Conservation (phyloP, 2,329 filamentous ascomycete genomes). For the Sphaceloma murrayae region DNA sequence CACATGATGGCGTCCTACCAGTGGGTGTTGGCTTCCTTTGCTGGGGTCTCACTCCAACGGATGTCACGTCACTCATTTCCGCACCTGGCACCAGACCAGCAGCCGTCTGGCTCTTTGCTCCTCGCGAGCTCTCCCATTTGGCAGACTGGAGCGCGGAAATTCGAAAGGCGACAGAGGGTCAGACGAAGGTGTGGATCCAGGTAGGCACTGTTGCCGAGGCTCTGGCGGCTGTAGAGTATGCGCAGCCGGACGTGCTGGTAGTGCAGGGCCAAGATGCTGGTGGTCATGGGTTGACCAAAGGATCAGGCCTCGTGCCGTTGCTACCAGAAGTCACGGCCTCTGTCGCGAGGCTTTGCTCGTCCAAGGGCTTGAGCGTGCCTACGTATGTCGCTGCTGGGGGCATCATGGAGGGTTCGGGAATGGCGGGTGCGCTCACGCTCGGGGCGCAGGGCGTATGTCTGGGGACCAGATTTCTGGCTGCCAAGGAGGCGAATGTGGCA, state of each 20-base stretch:
- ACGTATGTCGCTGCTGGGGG: slow-evolving; percentile 47
- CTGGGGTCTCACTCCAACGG: slow-evolving; percentile 34
- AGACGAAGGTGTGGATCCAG: slow-evolving; percentile 48
- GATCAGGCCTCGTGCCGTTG: slow-evolving; percentile 47
- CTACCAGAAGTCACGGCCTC: slow-evolving; percentile 49
- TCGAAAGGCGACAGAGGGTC: slow-evolving; percentile 27
- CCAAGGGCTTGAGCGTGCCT: slow-evolving; percentile 19
- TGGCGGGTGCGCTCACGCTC: slow-evolving; percentile 45
- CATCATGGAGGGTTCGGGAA: slow-evolving; percentile 45
- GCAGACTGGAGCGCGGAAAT: slow-evolving; percentile 27
- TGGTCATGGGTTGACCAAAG: slow-evolving; percentile 50
- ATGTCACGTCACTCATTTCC: slow-evolving; percentile 42
- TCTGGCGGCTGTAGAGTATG: slow-evolving; percentile 38
- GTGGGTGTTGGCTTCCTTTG: slow-evolving; percentile 56
- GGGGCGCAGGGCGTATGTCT: slow-evolving; percentile 47
- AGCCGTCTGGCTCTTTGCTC: slow-evolving; percentile 60
- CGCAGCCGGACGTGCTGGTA: slow-evolving; percentile 48
- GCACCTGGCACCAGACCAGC: slow-evolving; percentile 37
- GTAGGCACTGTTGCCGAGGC: slow-evolving; percentile 51
- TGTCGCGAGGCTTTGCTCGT: slow-evolving; percentile 24
- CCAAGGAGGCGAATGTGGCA: slow-evolving; percentile 36
- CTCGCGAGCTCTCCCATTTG: slow-evolving; percentile 34
- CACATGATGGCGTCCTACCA: slow-evolving; percentile 30
- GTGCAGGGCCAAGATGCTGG: slow-evolving; percentile 56
- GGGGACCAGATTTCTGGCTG: slow-evolving; percentile 55